Evolutionary conservation across 805 yeast genomes (phyloP).

Genomic region (Myxozyma melibiosi): DNA sequence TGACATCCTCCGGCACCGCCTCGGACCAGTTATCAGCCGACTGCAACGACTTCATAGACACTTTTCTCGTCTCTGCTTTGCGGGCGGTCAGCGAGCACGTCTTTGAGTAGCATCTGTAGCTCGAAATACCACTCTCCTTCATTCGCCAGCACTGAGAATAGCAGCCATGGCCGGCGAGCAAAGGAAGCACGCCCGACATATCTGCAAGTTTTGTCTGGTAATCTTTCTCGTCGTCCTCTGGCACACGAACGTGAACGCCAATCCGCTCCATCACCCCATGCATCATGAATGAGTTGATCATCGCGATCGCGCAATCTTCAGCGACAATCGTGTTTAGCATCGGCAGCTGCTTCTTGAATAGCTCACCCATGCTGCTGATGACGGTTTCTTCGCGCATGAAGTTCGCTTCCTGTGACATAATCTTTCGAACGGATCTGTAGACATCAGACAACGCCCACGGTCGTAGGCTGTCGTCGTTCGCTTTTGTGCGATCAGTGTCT

Average conservation of each 20-base stretch:
- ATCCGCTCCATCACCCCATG: conserved; percentile 34
- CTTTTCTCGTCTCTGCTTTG: conserved; percentile 2
- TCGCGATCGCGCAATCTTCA: conserved; percentile 38
- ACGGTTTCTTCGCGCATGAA: conserved; percentile 30
- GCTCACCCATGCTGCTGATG: conserved; percentile 30
- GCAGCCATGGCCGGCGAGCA: conserved; percentile 43
- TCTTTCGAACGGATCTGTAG: conserved; percentile 13
- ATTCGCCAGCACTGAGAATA: conserved; percentile 34
- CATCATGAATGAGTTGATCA: conserved; percentile 34
- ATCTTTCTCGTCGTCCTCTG: conserved; percentile 17
- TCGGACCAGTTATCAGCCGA: conserved; percentile 21
- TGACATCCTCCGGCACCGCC: conserved; percentile 18
- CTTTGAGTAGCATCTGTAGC: conserved; percentile 38
- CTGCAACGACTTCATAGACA: not conserved
- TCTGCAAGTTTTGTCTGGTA: conserved; percentile 6
- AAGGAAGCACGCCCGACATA: conserved; percentile 43
- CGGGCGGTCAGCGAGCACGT: conserved; percentile 35
- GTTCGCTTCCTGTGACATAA: conserved; percentile 27
- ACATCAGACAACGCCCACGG: conserved; percentile 27
- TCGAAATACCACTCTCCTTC: not conserved
- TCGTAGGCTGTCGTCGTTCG: not conserved
- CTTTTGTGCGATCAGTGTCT: no score
- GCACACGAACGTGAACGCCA: conserved; percentile 9
- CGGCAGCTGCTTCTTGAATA: conserved; percentile 37
- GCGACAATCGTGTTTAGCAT: conserved; percentile 40